A percentile compares a stretch with the other conserved stretches of the same genome.
Evolutionary conservation across 768 basidiomycete species (phyloP).

Genomic region (Plicaturopsis crispa): DNA sequence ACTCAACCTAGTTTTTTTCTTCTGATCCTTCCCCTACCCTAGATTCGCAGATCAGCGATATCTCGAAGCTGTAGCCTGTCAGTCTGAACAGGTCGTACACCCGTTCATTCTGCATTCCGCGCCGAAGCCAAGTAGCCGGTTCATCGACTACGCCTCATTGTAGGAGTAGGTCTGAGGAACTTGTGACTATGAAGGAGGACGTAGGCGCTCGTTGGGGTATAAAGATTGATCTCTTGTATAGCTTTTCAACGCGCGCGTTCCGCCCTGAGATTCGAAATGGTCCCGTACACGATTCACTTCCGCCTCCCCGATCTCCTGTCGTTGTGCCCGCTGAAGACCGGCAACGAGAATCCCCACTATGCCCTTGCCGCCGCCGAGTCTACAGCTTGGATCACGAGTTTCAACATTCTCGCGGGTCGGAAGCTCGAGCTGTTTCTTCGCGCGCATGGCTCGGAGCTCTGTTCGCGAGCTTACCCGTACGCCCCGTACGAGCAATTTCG

Average conservation of each 20-base stretch:
- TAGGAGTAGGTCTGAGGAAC: too few relatives aligned
- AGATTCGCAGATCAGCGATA: too few relatives aligned
- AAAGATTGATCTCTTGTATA: background rate
- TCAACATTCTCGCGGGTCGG: constrained; percentile 47
- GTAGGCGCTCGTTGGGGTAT: too few relatives aligned
- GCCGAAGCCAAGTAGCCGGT: too few relatives aligned
- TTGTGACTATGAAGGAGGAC: too few relatives aligned
- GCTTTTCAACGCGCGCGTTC: background rate
- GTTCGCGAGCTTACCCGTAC: constrained; percentile 54
- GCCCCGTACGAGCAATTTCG: constrained; percentile 49
- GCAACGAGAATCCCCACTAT: constrained; percentile 51
- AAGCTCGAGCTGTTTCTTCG: constrained; percentile 50
- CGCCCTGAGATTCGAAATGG: background rate
- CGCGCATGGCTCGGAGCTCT: constrained; percentile 53
- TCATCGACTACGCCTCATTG: too few relatives aligned
- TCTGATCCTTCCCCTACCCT: too few relatives aligned
- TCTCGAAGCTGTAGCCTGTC: too few relatives aligned
- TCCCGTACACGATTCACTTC: too few relatives aligned
- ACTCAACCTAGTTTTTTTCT: too few relatives aligned
- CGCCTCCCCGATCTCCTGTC: constrained; percentile 50
- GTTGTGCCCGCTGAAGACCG: constrained; percentile 34
- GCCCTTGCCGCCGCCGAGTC: constrained; percentile 47
- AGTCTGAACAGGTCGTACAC: too few relatives aligned
- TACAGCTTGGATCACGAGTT: constrained; percentile 55
- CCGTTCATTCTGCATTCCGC: too few relatives aligned